Evolutionary conservation across 2,329 filamentous ascomycete genomes (phyloP), one percentile per base, ranked within the genome.

Genomic region (Thermoascus crustaceus): DNA sequence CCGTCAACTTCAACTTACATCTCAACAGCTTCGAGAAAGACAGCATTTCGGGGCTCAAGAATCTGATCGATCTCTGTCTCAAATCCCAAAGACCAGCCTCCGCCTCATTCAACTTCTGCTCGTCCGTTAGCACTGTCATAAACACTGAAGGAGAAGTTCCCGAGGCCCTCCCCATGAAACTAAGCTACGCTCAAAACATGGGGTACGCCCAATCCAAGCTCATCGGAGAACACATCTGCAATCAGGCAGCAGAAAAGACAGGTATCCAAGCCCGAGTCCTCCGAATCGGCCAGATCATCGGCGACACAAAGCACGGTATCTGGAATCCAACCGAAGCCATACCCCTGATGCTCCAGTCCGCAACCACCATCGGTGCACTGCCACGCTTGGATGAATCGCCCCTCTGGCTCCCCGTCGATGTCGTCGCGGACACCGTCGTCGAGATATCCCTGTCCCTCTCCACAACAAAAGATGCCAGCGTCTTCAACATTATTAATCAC

Each of bases 1-100:
- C 71, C 2, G 78, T 81, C 11, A 80, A 81, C 54, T 81, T 81
- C 59, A 71, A 68, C 17, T 61, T 76, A 35, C 66, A 68, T 3
- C 60, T 81, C 1, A 57, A 55, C 24, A 73, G 68, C 40, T 81
- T 80, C 45, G 66, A 67, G 31, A 62, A 63, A 24, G 68, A 73
- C 41, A 69, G 71, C 43, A 68, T 79, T 20, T 56, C 61, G 3
- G 69, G 65, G 18, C 55, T 74, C 7, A 56, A 55, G 7, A 67
- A 76, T 41, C 45, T 61, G 8, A 54, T 65, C 25, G 47, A 58
- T 33, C 47, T 66, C 9, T 62, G 56, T 30, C 53, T 66, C 0
- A 49, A 47, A 25, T 44, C 54, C 2, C 44, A 51, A 14, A 40
- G 50, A 6, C 50, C 50, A 5, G 41, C 39, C 0, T 59, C 61